Conservation (phyloP, 805 yeast species). For the Wickerhamiella australiensis region DNA sequence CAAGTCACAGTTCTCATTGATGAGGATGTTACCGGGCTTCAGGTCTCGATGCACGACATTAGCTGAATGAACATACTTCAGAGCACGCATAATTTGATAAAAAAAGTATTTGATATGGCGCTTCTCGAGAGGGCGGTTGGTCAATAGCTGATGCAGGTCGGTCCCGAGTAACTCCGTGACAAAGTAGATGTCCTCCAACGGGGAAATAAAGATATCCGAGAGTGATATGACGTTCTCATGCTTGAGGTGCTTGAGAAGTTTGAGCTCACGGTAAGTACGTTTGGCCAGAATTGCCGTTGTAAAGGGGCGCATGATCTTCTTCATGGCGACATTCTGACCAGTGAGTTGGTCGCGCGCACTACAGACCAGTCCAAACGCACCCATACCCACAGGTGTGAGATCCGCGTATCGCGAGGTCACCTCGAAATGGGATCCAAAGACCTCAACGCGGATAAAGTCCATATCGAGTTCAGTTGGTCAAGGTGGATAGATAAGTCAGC, state of each 20-base stretch:
- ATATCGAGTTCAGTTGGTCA: constrained; percentile 13
- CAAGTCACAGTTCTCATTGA: constrained; percentile 82
- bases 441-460: constrained; percentile 24
- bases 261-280: constrained; percentile 91
- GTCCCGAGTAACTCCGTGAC: constrained; percentile 97
- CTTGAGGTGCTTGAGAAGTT: constrained; percentile 78
- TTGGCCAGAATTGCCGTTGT: constrained; percentile 89
- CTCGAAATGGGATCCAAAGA: constrained; percentile 23
- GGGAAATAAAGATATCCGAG: constrained; percentile 87
- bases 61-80: constrained; percentile 83
- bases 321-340: constrained; percentile 88
- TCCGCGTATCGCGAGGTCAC: constrained; percentile 48
- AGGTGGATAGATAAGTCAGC: constrained; percentile 2
- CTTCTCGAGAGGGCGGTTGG: constrained; percentile 86
- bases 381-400: constrained; percentile 98
- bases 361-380: constrained; percentile 96
- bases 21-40: constrained; percentile 68
- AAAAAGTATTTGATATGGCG: constrained; percentile 95
- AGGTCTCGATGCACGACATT: constrained; percentile 86
- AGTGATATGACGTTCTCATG: constrained; percentile 90
- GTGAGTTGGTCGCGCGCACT: constrained; percentile 89
- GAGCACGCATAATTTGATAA: constrained; percentile 80
- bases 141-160: constrained; percentile 79
- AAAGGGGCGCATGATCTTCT: constrained; percentile 96
- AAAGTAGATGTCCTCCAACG: constrained; percentile 87